phyloP scores from a whole-genome alignment of 1,284 basidiomycete genomes.

The Ustilago curta region DNA sequence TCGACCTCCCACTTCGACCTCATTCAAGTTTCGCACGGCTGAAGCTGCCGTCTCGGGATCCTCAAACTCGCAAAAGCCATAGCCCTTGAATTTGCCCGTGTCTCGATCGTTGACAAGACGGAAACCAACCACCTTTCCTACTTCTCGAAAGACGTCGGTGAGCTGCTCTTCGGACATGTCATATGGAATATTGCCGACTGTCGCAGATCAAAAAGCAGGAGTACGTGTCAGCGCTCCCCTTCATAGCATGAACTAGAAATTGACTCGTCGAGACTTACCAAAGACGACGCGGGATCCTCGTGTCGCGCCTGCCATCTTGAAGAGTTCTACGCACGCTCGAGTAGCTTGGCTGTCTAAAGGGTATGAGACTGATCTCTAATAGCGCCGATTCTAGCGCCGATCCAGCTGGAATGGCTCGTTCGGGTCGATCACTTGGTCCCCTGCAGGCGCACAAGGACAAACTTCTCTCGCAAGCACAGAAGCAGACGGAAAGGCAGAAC shows the following conservation, averaged over 20 bases:
- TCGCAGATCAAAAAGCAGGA: slow-evolving; percentile 6
- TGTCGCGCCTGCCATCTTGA: slow-evolving; percentile 41
- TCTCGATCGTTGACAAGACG: slow-evolving; percentile 86
- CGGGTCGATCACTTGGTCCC: not conserved
- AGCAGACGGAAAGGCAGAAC: slow-evolving; percentile 11
- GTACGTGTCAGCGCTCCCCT: not conserved
- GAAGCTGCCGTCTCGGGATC: slow-evolving; percentile 91
- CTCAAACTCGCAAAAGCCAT: slow-evolving; percentile 96
- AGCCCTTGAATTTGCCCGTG: slow-evolving; percentile 94
- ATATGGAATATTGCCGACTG: slow-evolving; percentile 68
- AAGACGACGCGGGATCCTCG: slow-evolving; percentile 58
- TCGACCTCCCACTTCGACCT: slow-evolving; percentile 81
- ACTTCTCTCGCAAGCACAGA: slow-evolving; percentile 6
- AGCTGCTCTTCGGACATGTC: slow-evolving; percentile 69
- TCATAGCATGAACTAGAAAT: not conserved
- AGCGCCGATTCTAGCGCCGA: not conserved
- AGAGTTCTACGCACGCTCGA: not conserved
- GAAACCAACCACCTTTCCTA: slow-evolving; percentile 67
- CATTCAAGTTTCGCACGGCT: slow-evolving; percentile 87
- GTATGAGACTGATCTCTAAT: not conserved
- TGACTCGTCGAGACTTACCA: slow-evolving; percentile 12
- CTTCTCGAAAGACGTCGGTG: slow-evolving; percentile 65
- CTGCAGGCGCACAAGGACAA: slow-evolving; percentile 11
- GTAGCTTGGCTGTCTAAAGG: not conserved
- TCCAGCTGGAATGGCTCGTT: not conserved